Base-by-base conservation (phyloP, 768 basidiomycete species). In the Strobilomyces echinocephalus region DNA sequence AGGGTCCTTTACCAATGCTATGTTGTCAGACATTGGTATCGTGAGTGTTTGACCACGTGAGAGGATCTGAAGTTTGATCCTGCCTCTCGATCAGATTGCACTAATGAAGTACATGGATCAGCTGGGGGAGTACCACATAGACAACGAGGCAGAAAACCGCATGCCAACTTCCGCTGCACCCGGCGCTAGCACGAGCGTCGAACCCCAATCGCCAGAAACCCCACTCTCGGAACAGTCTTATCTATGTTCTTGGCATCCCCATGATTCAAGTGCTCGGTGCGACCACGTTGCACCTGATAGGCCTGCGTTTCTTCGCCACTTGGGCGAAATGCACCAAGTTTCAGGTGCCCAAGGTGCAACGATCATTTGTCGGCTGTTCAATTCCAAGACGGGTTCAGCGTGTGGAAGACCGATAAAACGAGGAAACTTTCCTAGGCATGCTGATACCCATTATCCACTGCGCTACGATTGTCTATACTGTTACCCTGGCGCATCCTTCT, bases 401-500 rank as follows among this genome's bases (percentile, higher is more conserved):
- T 69, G 65, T 30, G 39, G 31, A 3, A 8, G 0, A 7, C 1
- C 7, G 9, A 47, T 46, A 38, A 61, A 53, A 10, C 39, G 67
- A 24, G 53, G 48, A 26, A 57, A 26, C 21, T 39, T 64, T 11
- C 24, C 65, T 24, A 45, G 65, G 1, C 67, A 66, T 14, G 46
- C 48, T 0, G 60, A 61, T 7, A 59, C 34, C 1, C 65, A 69
- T 35, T 61, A 61, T 16, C 46, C n/a, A 1, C 5, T 49, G 12
- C 65, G 62, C 26, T 48, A 49, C 42, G 11, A 28, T 4, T 66
- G 67, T 38, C 43, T 21, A 8, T 5, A 49, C 12, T 66, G 67
- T 45, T 31, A n/a, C 1, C 1, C 8, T 10, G 53, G 18, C 1
- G 64, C 42, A 21, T 39, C 53, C 9, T 66, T 67, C 48, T 67